These are phyloP conservation scores for Aspergillus intermedius DNA, from an alignment of 2,329 filamentous ascomycete species.

Conservation along the genomic window DNA sequence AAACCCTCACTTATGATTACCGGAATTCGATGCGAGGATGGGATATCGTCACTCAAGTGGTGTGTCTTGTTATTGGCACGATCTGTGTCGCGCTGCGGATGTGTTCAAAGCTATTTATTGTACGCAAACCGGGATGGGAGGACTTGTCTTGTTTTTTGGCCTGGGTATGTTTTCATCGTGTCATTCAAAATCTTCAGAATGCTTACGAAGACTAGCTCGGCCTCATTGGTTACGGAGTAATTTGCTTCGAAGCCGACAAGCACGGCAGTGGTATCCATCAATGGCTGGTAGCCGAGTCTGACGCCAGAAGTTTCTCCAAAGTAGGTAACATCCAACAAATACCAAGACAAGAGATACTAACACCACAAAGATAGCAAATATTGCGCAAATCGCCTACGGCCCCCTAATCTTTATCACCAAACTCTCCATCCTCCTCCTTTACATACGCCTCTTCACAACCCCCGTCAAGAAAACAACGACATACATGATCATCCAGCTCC, in stretches of 20 bases:
- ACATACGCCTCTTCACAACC: slow-evolving; percentile 20
- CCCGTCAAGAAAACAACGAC: slow-evolving; percentile 11
- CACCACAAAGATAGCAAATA: slow-evolving; percentile 13
- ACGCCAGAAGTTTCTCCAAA: slow-evolving; percentile 12
- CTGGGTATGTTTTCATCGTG: slow-evolving; percentile 9
- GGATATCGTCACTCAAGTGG: slow-evolving; percentile 13
- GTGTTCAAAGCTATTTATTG: slow-evolving; percentile 23
- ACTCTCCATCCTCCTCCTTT: slow-evolving; percentile 22
- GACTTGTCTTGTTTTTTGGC: slow-evolving; percentile 16
- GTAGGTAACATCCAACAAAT: slow-evolving; percentile 3
- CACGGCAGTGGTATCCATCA: slow-evolving; percentile 17
- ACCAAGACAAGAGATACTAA: not conserved
- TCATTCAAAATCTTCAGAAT: not conserved
- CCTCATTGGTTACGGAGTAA: slow-evolving; percentile 15
- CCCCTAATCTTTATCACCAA: slow-evolving; percentile 24
- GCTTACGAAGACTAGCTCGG: slow-evolving; percentile 12
- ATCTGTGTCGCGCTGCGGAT: slow-evolving; percentile 14
- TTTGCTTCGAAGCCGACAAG: slow-evolving; percentile 14
- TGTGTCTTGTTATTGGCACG: slow-evolving; percentile 14
- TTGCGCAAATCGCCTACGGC: slow-evolving; percentile 21
- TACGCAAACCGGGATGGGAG: slow-evolving; percentile 15
- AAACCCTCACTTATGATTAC: slow-evolving; percentile 3
- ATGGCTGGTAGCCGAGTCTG: slow-evolving; percentile 10
- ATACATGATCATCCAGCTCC: slow-evolving; percentile 14
- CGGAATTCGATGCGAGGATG: slow-evolving; percentile 8